Base-by-base conservation (phyloP, 2,329 filamentous ascomycete species). In the Metarhizium anisopliae region DNA sequence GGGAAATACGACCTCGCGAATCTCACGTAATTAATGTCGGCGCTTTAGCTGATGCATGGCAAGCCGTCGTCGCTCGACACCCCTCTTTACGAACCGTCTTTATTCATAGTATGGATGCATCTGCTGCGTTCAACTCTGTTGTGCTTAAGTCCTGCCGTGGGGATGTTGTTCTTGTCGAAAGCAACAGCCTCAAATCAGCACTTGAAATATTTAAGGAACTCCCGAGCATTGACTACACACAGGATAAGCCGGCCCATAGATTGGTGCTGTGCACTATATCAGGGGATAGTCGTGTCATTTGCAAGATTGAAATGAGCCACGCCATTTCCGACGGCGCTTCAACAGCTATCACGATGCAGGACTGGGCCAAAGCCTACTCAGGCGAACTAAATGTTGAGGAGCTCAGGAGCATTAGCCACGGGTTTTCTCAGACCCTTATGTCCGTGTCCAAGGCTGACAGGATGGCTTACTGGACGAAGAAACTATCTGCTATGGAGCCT, bases 241-340 rank as follows among this genome's bases (percentile, higher is more conserved):
- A 45, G 10, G 30, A n/a, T 3, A 52, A 55, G 30, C 56, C 52
- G 3, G 43, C 56, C n/a, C 49, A 57, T 35, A 42, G 56, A 25
- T 20, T 57, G 16, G 38, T 51, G 35, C 29, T 55, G 6, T 32
- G 29, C 36, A 35, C 38, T 29, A 25, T 51, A 25, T 14, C 6
- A 6, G 47, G 47, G 2, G 53, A 55, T 29, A 42, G 47, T 25
- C 50, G 40, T 16, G 51, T 57, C 4, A 18, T 55, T 10, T 60
- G 58, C 50, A 49, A 51, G 36, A 42, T 60, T 16, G 58, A 58
- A 42, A 57, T 57, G 43, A 60, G 56, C 20, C 58, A 60, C 43
- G 53, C 58, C 10, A 50, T 60, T 30, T 50, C 51, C 2, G 58
- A 60, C 29, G 58, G 56, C 43, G 45, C 51, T 8, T 58, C 58